Conservation (phyloP, 139 green algal genomes). For the Haematococcus sp. region DNA sequence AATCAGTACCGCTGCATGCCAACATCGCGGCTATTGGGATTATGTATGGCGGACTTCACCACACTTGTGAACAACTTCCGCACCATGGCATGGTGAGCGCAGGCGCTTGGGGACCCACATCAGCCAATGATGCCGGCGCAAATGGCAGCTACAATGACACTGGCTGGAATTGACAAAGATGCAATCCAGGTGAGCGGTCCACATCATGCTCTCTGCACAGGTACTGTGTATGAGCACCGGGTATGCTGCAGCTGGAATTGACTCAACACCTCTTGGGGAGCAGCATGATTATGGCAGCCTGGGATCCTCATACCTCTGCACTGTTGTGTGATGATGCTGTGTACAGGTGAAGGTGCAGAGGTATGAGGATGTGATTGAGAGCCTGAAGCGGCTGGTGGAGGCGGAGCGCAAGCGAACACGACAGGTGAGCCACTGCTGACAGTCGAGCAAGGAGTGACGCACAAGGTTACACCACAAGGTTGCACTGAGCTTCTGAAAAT, state of each 20-base stretch:
- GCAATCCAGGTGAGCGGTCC: not conserved
- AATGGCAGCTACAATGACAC: not conserved
- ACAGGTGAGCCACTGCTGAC: not conserved
- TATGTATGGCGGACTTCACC: no score
- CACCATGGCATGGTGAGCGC: no score
- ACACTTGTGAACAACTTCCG: not conserved
- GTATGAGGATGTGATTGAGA: constrained; percentile 42
- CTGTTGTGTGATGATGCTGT: no score
- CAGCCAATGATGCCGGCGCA: not conserved
- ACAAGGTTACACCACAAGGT: no score
- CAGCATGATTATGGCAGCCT: not conserved
- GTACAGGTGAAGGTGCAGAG: constrained; percentile 24
- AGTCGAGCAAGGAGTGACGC: no score
- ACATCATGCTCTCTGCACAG: no score
- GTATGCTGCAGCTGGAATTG: not conserved
- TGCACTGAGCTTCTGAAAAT: no score
- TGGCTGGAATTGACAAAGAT: constrained; percentile 1
- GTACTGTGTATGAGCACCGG: no score
- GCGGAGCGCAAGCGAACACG: constrained; percentile 29
- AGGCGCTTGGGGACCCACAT: not conserved
- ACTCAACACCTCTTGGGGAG: not conserved
- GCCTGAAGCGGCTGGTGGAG: constrained; percentile 32
- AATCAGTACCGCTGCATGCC: no score
- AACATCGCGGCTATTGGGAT: no score
- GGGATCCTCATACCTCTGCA: not conserved